These are phyloP conservation scores for Euphrasia confusa DNA, from an alignment of 257 asterid genomes.

Conservation along the genomic window DNA sequence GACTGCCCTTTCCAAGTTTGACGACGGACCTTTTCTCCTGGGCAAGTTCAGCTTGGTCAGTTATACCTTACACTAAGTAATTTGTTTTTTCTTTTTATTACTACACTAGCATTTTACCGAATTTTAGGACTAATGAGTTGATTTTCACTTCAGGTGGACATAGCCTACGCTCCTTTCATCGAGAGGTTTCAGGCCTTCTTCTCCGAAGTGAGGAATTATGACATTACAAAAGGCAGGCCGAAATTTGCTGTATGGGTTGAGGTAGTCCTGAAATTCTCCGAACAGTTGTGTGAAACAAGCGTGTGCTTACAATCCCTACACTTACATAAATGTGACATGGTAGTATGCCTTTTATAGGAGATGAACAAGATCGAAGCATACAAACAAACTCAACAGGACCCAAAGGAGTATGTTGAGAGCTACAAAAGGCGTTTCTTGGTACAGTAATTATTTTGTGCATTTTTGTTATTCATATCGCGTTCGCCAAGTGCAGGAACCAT, in stretches of 20 bases:
- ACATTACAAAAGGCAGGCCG: slow-evolving; percentile 55
- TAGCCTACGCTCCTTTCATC: slow-evolving; percentile 69
- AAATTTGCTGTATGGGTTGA: slow-evolving; percentile 64
- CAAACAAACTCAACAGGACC: slow-evolving; percentile 52
- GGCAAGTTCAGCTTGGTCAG: slow-evolving; percentile 80
- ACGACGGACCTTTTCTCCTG: slow-evolving; percentile 71
- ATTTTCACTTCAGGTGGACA: slow-evolving; percentile 54
- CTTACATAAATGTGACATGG: not conserved
- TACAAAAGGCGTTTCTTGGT: slow-evolving; percentile 58
- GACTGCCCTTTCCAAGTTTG: slow-evolving; percentile 62
- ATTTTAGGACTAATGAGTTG: not conserved
- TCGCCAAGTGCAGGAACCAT: not conserved
- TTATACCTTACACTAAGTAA: not conserved
- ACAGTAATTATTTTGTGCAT: slow-evolving; percentile 5
- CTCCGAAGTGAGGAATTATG: slow-evolving; percentile 51
- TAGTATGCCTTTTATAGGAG: slow-evolving; percentile 40
- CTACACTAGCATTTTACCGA: not conserved
- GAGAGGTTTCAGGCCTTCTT: slow-evolving; percentile 62
- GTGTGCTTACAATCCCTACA: no score
- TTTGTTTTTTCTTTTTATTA: not conserved
- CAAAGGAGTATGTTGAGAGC: slow-evolving; percentile 57
- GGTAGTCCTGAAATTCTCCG: slow-evolving; percentile 32
- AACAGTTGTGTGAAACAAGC: no score
- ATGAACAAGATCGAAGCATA: slow-evolving; percentile 78
- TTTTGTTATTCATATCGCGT: not conserved